These are phyloP conservation scores for Geum urbanum DNA, from an alignment of 306 rosid species.

Conservation along the genomic window DNA sequence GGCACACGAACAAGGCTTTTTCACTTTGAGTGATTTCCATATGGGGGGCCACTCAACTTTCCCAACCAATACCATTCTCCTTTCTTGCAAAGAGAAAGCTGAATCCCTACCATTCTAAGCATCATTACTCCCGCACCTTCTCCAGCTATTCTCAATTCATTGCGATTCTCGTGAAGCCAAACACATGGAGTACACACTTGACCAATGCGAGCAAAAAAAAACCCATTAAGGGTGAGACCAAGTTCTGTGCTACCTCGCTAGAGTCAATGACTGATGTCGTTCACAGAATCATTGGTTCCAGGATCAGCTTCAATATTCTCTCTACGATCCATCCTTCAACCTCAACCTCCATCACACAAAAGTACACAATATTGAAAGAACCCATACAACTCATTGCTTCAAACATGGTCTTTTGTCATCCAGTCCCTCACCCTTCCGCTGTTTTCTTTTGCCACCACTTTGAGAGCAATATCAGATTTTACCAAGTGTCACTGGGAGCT, in stretches of 20 bases:
- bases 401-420: conserved; percentile 57
- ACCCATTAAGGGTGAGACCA: conserved; percentile 47
- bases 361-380: conserved; percentile 32
- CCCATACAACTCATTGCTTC: conserved; percentile 47
- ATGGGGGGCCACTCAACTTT: conserved; percentile 51
- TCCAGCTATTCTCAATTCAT: conserved; percentile 47
- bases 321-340: conserved; percentile 38
- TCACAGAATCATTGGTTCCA: conserved; percentile 28
- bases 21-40: conserved; percentile 36
- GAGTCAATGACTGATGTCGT: conserved; percentile 47
- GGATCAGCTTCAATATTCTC: conserved; percentile 20
- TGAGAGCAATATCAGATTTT: conserved; percentile 40
- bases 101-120: conserved; percentile 55
- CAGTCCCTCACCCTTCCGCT: conserved; percentile 42
- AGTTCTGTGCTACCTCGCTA: conserved; percentile 48
- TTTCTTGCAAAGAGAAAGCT: conserved; percentile 39
- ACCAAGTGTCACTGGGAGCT: conserved; percentile 43
- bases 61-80: conserved; percentile 30
- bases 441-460: conserved; percentile 54
- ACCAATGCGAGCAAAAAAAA: conserved; percentile 33
- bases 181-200: conserved; percentile 37
- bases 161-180: conserved; percentile 35
- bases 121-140: conserved; percentile 43
- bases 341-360: conserved; percentile 32
- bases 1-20: conserved; percentile 53